Evolutionary conservation across 1,139 yeast species (phyloP).

Genomic region (Debaryomyces fabryi): DNA sequence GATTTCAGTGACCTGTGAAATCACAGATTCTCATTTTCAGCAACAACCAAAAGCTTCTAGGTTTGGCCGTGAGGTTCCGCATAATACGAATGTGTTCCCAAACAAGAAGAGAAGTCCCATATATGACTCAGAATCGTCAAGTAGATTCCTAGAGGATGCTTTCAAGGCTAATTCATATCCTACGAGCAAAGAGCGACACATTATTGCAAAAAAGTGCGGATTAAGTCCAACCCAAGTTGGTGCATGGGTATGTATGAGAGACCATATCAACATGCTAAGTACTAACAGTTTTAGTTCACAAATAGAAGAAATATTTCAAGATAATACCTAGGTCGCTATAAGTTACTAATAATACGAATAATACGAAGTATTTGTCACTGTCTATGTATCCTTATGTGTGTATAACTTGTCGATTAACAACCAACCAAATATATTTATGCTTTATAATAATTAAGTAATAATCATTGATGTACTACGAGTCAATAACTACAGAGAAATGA

Average conservation of each 20-base stretch:
- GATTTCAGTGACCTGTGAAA: slow-evolving; percentile 8
- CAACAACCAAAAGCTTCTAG: neutral
- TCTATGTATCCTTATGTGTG: neutral
- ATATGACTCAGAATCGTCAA: slow-evolving; percentile 8
- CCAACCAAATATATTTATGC: no score
- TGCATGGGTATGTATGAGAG: slow-evolving; percentile 30
- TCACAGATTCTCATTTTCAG: neutral
- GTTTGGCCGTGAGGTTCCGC: neutral
- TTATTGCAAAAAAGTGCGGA: slow-evolving; percentile 31
- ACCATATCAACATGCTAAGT: neutral
- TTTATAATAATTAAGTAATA: no score
- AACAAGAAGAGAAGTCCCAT: slow-evolving; percentile 8
- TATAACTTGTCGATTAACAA: neutral
- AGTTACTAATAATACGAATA: no score
- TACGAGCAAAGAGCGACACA: slow-evolving; percentile 28
- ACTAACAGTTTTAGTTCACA: slow-evolving; percentile 23
- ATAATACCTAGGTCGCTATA: neutral
- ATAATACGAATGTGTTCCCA: neutral
- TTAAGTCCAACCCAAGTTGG: slow-evolving; percentile 31
- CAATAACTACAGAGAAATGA: neutral
- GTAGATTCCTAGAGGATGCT: slow-evolving; percentile 16
- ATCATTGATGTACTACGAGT: no score
- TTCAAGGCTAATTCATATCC: slow-evolving; percentile 21
- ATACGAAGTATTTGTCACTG: neutral
- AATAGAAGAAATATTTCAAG: slow-evolving; percentile 32